Percentiles rank a stretch among this genome's conserved stretches.
These are phyloP conservation scores for Macrolepiota fuliginosa DNA, from an alignment of 768 basidiomycete genomes.

Conservation along the genomic window DNA sequence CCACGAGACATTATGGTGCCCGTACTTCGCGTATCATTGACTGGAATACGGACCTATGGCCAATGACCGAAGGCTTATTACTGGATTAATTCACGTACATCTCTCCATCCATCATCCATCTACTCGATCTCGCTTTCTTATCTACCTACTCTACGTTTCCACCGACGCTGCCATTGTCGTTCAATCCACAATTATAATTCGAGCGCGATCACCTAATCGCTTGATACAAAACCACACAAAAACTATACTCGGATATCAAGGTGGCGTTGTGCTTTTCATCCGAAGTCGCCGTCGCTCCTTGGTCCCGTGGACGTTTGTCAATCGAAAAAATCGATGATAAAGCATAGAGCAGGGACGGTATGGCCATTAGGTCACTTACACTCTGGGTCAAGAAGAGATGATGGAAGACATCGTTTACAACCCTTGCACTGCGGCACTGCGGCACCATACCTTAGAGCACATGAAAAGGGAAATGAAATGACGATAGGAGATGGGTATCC, in stretches of 20 bases:
- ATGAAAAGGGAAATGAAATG: neutral
- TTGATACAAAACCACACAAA: neutral
- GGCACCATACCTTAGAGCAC: neutral
- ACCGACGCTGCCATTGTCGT: neutral
- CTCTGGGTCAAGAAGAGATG: neutral
- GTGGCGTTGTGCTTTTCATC: neutral
- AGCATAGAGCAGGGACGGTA: neutral
- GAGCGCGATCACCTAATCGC: neutral
- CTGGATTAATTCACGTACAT: neutral
- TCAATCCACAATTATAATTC: neutral
- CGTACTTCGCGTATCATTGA: neutral
- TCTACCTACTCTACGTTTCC: no score
- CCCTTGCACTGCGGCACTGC: neutral
- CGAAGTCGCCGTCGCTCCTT: neutral
- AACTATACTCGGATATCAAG: neutral
- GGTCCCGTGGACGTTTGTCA: neutral
- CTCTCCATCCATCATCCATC: neutral
- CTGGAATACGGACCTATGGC: no score
- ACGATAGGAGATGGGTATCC: neutral
- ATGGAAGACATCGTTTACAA: no score
- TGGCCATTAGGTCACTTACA: neutral
- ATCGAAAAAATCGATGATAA: neutral
- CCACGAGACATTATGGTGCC: neutral
- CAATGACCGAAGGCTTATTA: neutral
- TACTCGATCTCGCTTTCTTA: neutral